Evolutionary conservation across 2,329 filamentous ascomycete species (phyloP), one percentile per base, ranked within the genome.

Genomic region (Cladosporium sp.): DNA sequence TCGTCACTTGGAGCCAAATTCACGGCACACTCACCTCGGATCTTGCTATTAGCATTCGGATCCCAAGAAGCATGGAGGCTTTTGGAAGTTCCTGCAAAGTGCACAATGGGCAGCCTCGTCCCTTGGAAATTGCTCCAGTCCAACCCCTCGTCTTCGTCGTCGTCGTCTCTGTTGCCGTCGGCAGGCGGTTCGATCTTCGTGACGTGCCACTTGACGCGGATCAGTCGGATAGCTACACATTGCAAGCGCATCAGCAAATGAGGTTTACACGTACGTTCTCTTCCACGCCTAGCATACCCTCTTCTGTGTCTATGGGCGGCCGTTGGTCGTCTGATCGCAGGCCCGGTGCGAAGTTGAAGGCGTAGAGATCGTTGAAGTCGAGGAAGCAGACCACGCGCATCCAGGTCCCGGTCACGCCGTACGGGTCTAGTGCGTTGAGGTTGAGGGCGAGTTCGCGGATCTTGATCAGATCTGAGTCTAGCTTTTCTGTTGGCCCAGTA

Each of bases 361-460:
- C 78, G 75, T 88, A 90, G 40, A 93, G 86, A 73, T 93, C 90
- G 70, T 84, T 86, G 74, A 90, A 92, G 75, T 92, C 89, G 26
- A 77, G 70, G 64, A 78, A 76, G 66, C 75, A 75, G 53, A 78
- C 74, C 69, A 91, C 87, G 44, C 91, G 82, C 72, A 90, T 83
- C 89, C 89, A 94, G 8, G 85, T 87, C 1, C 91, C 91, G 0
- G 85, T 85, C 5, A 93, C 81, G 53, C 85, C 87, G 71, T 91
- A 94, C 0, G 91, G 91, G 73, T 93, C 91, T 63, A 81, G 76
- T 10, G 81, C 76, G 31, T 86, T 83, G 21, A 88, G 73, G 0
- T 81, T 76, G 2, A 79, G 74, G 6, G 81, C 79, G 0, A 78
- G 73, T 53, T 72, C 71, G 21, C 74, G 68, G 46, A 73, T 71